phyloP scores from a whole-genome alignment of 2,329 filamentous ascomycete species.

The Diaporthe citri region DNA sequence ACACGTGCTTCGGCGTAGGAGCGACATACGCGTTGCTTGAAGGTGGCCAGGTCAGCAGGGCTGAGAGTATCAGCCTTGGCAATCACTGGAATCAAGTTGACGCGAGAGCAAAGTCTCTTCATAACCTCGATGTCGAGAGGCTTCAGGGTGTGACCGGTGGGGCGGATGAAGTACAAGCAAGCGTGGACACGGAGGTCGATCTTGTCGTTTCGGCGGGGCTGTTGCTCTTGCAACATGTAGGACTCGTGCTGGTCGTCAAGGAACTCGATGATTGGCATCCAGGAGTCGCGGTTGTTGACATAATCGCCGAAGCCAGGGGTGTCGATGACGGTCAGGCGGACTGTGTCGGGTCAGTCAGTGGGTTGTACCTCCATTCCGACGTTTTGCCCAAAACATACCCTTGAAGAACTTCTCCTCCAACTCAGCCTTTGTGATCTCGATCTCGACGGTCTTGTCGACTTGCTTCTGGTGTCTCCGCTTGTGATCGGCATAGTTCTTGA shows the following conservation, averaged over 20 bases:
- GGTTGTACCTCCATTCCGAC: not conserved
- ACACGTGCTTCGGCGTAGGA: not conserved
- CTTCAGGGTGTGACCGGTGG: conserved; percentile 98
- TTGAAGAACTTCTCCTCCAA: conserved; percentile 99
- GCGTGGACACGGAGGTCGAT: conserved; percentile 99
- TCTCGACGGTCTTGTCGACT: conserved; percentile 99
- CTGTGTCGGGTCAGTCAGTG: conserved; percentile 62
- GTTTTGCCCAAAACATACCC: conserved; percentile 68
- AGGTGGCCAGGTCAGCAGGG: conserved; percentile 88
- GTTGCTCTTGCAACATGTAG: conserved; percentile 99
- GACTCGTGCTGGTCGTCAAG: conserved; percentile 99
- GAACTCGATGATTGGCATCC: conserved; percentile 99
- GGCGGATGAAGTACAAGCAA: conserved; percentile 99
- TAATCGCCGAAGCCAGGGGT: conserved; percentile 99
- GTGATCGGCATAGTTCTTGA: conserved; percentile 99
- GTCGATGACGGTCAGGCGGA: conserved; percentile 98
- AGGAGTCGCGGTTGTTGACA: conserved; percentile 99
- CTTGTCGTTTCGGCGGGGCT: conserved; percentile 97
- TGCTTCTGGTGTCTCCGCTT: conserved; percentile 99
- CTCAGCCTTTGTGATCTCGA: conserved; percentile 99
- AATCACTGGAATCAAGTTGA: conserved; percentile 98
- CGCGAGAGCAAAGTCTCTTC: conserved; percentile 98
- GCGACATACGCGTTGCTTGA: conserved; percentile 87
- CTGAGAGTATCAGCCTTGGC: conserved; percentile 99
- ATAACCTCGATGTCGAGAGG: conserved; percentile 99